phyloP scores from a whole-genome alignment of 805 yeast species.

The Myxozyma geophila region DNA sequence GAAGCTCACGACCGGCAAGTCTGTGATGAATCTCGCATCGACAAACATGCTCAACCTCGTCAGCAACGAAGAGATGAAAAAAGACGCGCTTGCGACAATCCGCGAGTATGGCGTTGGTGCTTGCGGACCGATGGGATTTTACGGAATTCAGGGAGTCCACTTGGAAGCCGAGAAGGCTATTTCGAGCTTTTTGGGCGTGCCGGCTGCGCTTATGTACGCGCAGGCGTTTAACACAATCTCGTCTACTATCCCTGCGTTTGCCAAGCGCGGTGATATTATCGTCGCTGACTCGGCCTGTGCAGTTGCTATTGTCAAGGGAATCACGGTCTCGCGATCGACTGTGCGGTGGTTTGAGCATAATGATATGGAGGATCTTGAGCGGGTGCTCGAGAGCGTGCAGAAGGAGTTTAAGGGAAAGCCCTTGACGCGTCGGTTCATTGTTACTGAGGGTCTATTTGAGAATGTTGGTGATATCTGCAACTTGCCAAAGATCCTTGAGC shows the following conservation, averaged over 20 bases:
- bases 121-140: slow-evolving; percentile 97
- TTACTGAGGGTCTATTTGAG: slow-evolving; percentile 88
- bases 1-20: slow-evolving; percentile 32
- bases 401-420: slow-evolving; percentile 59
- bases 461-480: slow-evolving; percentile 80
- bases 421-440: slow-evolving; percentile 83
- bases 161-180: slow-evolving; percentile 75
- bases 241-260: slow-evolving; percentile 88
- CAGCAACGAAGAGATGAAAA: slow-evolving; percentile 51
- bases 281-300: slow-evolving; percentile 82
- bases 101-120: slow-evolving; percentile 89
- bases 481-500: slow-evolving; percentile 56
- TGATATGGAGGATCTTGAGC: slow-evolving; percentile 80
- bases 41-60: slow-evolving; percentile 73
- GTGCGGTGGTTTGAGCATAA: slow-evolving; percentile 77
- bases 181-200: slow-evolving; percentile 75
- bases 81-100: slow-evolving; percentile 60
- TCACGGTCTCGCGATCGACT: slow-evolving; percentile 82
- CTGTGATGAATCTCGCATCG: slow-evolving; percentile 45
- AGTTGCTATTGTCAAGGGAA: slow-evolving; percentile 83
- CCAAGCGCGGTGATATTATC: slow-evolving; percentile 92
- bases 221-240: slow-evolving; percentile 89
- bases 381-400: slow-evolving; percentile 55
- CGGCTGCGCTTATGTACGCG: slow-evolving; percentile 81
- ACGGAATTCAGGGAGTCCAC: slow-evolving; percentile 86